These are phyloP conservation scores for Lepidium africanum DNA, from an alignment of 345 rosid species.

Conservation along the genomic window DNA sequence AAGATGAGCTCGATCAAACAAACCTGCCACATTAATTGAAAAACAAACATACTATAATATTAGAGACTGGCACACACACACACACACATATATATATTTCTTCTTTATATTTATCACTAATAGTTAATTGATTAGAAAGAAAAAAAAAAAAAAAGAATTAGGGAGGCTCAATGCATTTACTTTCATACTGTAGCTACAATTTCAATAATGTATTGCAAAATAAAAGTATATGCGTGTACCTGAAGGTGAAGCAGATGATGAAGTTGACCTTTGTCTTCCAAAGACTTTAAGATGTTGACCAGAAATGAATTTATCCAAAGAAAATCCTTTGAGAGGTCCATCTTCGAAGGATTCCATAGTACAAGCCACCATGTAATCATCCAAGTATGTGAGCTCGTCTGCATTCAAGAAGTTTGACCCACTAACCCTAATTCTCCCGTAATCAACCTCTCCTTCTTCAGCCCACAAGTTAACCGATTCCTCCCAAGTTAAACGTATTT, in stretches of 20 bases:
- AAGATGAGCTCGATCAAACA: conserved; percentile 43
- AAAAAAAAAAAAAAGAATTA: too few relatives aligned
- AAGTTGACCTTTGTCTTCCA: conserved; percentile 65
- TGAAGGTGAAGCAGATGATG: conserved; percentile 36
- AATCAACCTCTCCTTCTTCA: conserved; percentile 77
- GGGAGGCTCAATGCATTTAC: not conserved
- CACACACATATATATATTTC: too few relatives aligned
- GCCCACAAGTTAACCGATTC: conserved; percentile 96
- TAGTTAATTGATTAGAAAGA: too few relatives aligned
- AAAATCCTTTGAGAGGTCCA: conserved; percentile 71
- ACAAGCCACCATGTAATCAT: conserved; percentile 80
- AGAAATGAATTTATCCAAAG: conserved; percentile 72
- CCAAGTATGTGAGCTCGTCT: conserved; percentile 78
- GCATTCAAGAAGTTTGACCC: conserved; percentile 82
- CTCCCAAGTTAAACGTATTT: conserved; percentile 91
- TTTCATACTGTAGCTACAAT: not conserved
- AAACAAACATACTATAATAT: not conserved
- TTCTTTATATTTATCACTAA: not conserved
- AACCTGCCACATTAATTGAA: conserved; percentile 37
- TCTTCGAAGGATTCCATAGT: conserved; percentile 83
- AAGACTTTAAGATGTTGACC: conserved; percentile 91
- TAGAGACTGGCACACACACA: not conserved
- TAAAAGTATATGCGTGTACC: conserved; percentile 19
- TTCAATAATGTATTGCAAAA: not conserved
- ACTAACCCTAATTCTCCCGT: conserved; percentile 72